Conservation (phyloP, 2,329 filamentous ascomycete species). For the Pleurostoma richardsiae region DNA sequence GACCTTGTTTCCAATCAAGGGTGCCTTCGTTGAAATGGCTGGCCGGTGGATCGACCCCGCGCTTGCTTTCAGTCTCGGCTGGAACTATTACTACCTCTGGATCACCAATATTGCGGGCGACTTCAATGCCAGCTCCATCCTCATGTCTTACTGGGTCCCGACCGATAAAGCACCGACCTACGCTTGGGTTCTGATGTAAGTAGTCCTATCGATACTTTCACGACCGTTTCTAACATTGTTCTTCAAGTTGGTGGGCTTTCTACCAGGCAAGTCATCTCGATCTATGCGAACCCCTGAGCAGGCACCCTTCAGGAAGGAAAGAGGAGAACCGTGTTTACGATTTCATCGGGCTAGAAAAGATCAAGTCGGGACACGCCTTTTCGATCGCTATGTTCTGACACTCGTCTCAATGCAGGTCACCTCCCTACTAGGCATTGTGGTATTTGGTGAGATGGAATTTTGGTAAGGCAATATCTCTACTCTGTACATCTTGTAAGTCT, state of each 20-base stretch:
- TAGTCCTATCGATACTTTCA: no score
- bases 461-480: constrained; percentile 4
- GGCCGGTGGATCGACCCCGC: constrained; percentile 45
- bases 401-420: constrained; percentile 11
- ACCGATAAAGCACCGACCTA: constrained; percentile 35
- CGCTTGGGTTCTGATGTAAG: constrained; percentile 35
- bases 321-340: no score
- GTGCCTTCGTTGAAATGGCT: constrained; percentile 45
- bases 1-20: constrained; percentile 46
- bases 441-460: constrained; percentile 25
- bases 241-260: constrained; percentile 28
- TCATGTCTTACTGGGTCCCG: constrained; percentile 33
- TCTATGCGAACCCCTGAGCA: no score
- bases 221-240: no score
- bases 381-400: no score
- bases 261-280: constrained; percentile 20
- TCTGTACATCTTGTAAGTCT: no score
- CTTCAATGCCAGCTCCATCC: constrained; percentile 37
- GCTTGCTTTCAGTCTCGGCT: constrained; percentile 39
- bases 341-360: no score
- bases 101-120: constrained; percentile 35
- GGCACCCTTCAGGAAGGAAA: no score
- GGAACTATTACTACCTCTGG: constrained; percentile 45
- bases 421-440: constrained; percentile 24
- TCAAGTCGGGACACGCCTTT: no score